Conservation (phyloP, 371 early-diverging fungal species). For the Mortierella sp. region DNA sequence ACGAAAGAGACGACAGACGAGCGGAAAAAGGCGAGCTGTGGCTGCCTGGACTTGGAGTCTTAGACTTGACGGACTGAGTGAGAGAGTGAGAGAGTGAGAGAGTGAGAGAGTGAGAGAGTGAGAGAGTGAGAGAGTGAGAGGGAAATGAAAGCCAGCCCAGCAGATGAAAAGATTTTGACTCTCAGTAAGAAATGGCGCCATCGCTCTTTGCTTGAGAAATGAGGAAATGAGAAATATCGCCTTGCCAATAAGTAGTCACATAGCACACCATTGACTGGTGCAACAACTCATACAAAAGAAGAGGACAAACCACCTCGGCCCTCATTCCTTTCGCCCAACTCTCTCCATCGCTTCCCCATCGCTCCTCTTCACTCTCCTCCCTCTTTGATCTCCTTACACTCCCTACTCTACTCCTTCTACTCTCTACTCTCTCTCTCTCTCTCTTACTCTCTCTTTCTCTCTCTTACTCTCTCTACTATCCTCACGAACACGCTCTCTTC, state of each 20-base stretch:
- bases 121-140: neutral
- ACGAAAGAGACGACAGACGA: neutral
- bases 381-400: neutral
- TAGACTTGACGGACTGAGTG: neutral
- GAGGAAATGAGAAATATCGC: neutral
- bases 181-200: slow-evolving; percentile 25
- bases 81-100: neutral
- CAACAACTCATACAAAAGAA: neutral
- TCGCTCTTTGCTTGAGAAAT: neutral
- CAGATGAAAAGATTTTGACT: slow-evolving; percentile 14
- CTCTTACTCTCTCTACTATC: neutral
- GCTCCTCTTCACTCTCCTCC: neutral
- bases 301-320: neutral
- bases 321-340: slow-evolving; percentile 1
- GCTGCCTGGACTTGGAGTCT: neutral
- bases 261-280: neutral
- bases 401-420: neutral
- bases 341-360: neutral
- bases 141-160: neutral
- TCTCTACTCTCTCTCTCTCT: slow-evolving; percentile 1
- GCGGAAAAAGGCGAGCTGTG: neutral
- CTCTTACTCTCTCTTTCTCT: neutral
- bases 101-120: neutral
- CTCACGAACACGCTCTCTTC: neutral
- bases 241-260: neutral